phyloP scores from a whole-genome alignment of 2,329 filamentous ascomycete genomes.

The Emericellopsis cladophorae region DNA sequence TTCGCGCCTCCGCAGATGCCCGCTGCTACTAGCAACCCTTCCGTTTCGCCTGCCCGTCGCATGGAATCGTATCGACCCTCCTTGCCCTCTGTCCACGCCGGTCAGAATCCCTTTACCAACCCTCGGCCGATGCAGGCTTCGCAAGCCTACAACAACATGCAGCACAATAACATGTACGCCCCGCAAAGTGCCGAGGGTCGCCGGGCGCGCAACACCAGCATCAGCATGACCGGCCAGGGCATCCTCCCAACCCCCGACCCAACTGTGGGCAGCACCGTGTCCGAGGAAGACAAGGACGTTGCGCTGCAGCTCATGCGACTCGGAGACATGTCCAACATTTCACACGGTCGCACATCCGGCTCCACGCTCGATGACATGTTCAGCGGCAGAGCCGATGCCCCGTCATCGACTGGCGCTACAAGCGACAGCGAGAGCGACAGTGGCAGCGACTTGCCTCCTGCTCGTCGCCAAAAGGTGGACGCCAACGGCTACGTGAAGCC shows the following conservation, averaged over 20 bases:
- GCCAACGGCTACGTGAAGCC: slow-evolving; percentile 20
- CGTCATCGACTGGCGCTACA: slow-evolving; percentile 75
- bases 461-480: slow-evolving; percentile 43
- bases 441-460: slow-evolving; percentile 45
- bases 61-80: slow-evolving; percentile 58
- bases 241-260: slow-evolving; percentile 88
- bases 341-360: slow-evolving; percentile 82
- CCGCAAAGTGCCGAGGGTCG: slow-evolving; percentile 50
- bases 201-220: slow-evolving; percentile 48
- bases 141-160: slow-evolving; percentile 52
- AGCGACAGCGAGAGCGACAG: slow-evolving; percentile 63
- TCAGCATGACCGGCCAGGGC: slow-evolving; percentile 31
- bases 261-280: slow-evolving; percentile 94
- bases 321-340: slow-evolving; percentile 80
- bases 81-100: slow-evolving; percentile 63
- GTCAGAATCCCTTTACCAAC: slow-evolving; percentile 70
- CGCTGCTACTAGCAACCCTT: slow-evolving; percentile 91
- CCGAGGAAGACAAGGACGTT: slow-evolving; percentile 86
- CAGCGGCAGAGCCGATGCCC: slow-evolving; percentile 74
- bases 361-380: slow-evolving; percentile 90
- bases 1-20: slow-evolving; percentile 93
- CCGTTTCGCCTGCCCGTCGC: slow-evolving; percentile 80
- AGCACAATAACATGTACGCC: slow-evolving; percentile 43
- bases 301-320: slow-evolving; percentile 94
- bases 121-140: slow-evolving; percentile 71